Base-by-base conservation (phyloP, 2,329 filamentous ascomycete species). In the Sphaerostilbella broomeana region DNA sequence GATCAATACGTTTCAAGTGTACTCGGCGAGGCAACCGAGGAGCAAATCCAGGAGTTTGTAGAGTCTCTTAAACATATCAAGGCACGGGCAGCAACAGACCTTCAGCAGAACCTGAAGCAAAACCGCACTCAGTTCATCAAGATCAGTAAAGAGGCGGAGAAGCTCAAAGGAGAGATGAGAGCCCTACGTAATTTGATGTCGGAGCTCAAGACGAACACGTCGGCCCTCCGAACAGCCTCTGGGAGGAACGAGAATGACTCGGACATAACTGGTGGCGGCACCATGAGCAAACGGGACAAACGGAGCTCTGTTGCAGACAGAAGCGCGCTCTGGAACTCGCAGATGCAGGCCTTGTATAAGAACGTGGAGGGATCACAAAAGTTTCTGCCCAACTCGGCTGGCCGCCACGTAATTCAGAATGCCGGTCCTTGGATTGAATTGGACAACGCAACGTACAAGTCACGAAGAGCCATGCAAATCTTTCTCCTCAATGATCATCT, bases 41-140 rank as follows among this genome's bases (percentile, higher is more conserved):
- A 86, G 47, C 86, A 95, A 49, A 94, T 95, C 44, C 77, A 78
- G 48, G 81, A 84, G 36, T 95, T 84, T 58, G 85, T 94, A 58
- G 71, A 76, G 35, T 79, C 80, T 16, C 69, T 95, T 29, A 79
- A 80, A 48, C 83, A 82, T 52, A 71, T 92, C 41, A 90, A 90
- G 62, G 75, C 75, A 49, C 78, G 85, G 40, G 88, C 87, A 7
- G 82, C 84, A 5, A 74, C 79, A 34, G 89, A 97, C 52, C 71
- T 98, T 16, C 90, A 97, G 62, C 86, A 94, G 57, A 97, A 89
- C 63, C 84, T 98, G 35, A 90, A 94, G 63, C 89, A 95, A 61
- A 98, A 98, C 62, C 81, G 92, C 34, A 94, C 87, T 0, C 92
- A 97, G 56, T 98, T 98, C 58, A 97, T 98, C 70, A 94, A 94